Evolutionary conservation across 345 rosid species (phyloP), one percentile per base, ranked within the genome.

Genomic region (Citrus cavaleriei): DNA sequence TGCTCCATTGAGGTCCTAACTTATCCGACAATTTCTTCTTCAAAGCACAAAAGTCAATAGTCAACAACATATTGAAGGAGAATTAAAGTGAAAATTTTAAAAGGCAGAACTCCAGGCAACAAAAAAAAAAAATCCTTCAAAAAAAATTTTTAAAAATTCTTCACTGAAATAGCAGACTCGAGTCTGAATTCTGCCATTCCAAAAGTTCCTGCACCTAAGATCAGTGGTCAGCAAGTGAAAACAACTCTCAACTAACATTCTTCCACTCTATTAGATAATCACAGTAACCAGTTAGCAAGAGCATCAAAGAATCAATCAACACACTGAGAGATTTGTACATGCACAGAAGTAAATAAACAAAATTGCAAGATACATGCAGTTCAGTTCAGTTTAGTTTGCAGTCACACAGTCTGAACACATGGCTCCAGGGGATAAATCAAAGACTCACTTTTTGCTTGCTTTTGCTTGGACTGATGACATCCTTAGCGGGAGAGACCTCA

Each of bases 1-100:
- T 88, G 77, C 86, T 91, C 99, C 99, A 97, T 65, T 93, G 98
- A 78, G 96, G 87, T 74, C 99, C 99, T 73, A 94, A 83, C 87
- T 90, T 93, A 68, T 93, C 95, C 77, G 98, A 77, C 78, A 91
- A 83, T 78, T 93, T 96, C 87, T 84, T 91, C 90, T 93, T 90
- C 93, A 89, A 83, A 4, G 65, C 57, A 71, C 22, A 81, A 80
- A 74, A 79, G 40, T 74, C 3, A 46, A 75, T n/a, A 70, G 80
- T 81, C 74, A 71, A 64, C 74, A 71, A 64, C 60, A 74, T 24
- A 81, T 35, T 14, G 62, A 64, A 7, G 27, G 67, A 85, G 77
- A n/a, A 12, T 2, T 7, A 13, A 38, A n/a, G 4, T 22, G 0
- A 55, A 3, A 28, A 76, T 73, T 37, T n/a, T 68, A 70, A 63